Evolutionary conservation across 306 rosid genomes (phyloP).

Genomic region (Cicer arietinum): DNA sequence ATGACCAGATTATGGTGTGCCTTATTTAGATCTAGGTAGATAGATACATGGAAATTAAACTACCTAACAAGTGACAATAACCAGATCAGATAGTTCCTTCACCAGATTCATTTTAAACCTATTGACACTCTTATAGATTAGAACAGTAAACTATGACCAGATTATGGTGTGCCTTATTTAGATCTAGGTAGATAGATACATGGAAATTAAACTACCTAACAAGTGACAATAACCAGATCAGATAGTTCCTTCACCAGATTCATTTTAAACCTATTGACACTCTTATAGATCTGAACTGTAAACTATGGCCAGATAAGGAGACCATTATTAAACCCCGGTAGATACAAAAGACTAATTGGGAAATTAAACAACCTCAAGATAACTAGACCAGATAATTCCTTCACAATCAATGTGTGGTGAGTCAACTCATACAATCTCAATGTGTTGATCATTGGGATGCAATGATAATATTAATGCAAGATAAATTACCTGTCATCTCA

Average conservation of each 20-base stretch:
- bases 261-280: not conserved
- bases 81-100: too few relatives aligned
- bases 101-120: too few relatives aligned
- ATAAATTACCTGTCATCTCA: too few relatives aligned
- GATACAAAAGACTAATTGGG: not conserved
- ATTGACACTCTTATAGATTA: not conserved
- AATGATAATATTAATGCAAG: too few relatives aligned
- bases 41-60: too few relatives aligned
- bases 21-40: too few relatives aligned
- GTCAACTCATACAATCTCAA: conserved; percentile 1
- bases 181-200: not conserved
- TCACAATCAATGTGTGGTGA: not conserved
- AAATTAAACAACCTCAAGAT: not conserved
- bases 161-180: not conserved
- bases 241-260: not conserved
- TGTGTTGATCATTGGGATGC: not conserved
- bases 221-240: not conserved
- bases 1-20: too few relatives aligned
- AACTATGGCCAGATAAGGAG: not conserved
- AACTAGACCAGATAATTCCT: not conserved
- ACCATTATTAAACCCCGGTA: not conserved
- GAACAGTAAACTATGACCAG: not conserved
- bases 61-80: too few relatives aligned
- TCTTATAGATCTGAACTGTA: not conserved
- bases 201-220: not conserved